These are phyloP conservation scores for Serendipita indica DNA, from an alignment of 768 basidiomycete species.

Conservation along the genomic window DNA sequence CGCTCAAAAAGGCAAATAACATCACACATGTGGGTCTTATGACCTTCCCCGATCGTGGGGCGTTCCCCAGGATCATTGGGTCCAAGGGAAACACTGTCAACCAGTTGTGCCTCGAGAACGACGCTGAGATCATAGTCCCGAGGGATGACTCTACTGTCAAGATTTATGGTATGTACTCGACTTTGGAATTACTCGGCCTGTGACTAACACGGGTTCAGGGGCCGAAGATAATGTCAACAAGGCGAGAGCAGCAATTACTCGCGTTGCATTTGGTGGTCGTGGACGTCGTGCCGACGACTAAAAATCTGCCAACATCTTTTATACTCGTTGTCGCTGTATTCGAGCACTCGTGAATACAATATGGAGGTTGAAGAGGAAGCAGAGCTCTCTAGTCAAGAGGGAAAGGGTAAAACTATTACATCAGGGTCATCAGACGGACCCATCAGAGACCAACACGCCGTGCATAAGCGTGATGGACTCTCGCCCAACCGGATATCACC, in stretches of 20 bases:
- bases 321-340: too few relatives aligned
- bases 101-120: not conserved
- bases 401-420: too few relatives aligned
- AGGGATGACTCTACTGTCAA: constrained; percentile 4
- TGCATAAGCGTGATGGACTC: not conserved
- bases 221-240: not conserved
- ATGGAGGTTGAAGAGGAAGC: too few relatives aligned
- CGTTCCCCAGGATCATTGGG: constrained; percentile 89
- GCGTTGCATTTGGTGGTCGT: constrained; percentile 6
- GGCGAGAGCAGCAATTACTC: not conserved
- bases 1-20: constrained; percentile 52
- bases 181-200: not conserved
- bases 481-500: constrained; percentile 2
- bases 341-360: too few relatives aligned
- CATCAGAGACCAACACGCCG: not conserved
- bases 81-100: constrained; percentile 43
- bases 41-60: constrained; percentile 63
- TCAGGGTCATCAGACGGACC: too few relatives aligned
- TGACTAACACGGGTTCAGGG: not conserved
- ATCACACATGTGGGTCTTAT: constrained; percentile 76
- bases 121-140: constrained; percentile 6
- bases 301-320: too few relatives aligned
- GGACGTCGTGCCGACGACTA: not conserved
- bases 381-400: too few relatives aligned
- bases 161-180: not conserved